These are phyloP conservation scores for Moesziomyces globuligerus DNA, from an alignment of 1,284 basidiomycete species.

Conservation along the genomic window DNA sequence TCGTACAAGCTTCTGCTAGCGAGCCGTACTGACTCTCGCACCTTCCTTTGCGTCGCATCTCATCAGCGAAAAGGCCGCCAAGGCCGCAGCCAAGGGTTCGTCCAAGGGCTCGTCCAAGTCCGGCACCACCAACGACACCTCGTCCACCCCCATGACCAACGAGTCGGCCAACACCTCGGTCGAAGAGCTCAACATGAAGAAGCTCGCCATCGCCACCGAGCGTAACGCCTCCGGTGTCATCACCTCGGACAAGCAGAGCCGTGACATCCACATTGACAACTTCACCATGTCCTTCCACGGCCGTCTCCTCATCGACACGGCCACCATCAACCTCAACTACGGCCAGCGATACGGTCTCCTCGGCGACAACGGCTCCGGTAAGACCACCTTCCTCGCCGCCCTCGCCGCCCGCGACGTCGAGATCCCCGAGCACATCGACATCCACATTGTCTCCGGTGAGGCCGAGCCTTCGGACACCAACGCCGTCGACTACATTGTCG, in stretches of 20 bases:
- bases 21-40: background rate
- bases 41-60: background rate
- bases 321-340: conserved; percentile 91
- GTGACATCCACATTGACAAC: conserved; percentile 96
- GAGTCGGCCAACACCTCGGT: conserved; percentile 51
- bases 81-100: conserved; percentile 60
- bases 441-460: conserved; percentile 95
- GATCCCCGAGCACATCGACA: conserved; percentile 94
- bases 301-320: conserved; percentile 88
- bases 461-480: conserved; percentile 96
- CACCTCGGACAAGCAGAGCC: conserved; percentile 87
- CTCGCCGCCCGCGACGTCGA: conserved; percentile 76
- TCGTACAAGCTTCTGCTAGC: background rate
- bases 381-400: conserved; percentile 74
- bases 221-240: conserved; percentile 77
- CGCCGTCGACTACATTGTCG: conserved; percentile 94
- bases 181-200: conserved; percentile 65
- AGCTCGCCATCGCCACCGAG: conserved; percentile 64
- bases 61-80: conserved; percentile 66
- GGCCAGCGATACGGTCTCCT: conserved; percentile 93
- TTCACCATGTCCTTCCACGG: conserved; percentile 98
- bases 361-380: conserved; percentile 97
- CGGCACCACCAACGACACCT: conserved; percentile 51
- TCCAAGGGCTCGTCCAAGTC: conserved; percentile 54
- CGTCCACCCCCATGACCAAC: conserved; percentile 56